phyloP scores from a whole-genome alignment of 1,284 basidiomycete species.

The Cerrena zonata region DNA sequence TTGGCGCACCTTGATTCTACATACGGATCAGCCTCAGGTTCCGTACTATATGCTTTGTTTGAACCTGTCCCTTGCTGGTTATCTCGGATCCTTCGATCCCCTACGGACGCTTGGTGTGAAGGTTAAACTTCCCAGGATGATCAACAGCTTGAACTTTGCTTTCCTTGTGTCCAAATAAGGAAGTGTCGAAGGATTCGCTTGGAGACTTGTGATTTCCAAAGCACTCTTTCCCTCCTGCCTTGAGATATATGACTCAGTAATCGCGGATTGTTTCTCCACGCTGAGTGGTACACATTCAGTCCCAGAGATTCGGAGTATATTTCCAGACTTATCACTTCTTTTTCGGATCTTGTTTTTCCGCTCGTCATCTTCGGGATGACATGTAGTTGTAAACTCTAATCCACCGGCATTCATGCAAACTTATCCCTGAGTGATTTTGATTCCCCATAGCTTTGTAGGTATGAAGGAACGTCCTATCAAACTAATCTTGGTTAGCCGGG shows the following conservation, averaged over 20 bases:
- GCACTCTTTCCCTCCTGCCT: conserved; percentile 6
- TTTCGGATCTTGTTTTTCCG: background rate
- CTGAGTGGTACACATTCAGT: background rate
- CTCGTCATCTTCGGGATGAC: background rate
- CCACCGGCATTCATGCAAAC: background rate
- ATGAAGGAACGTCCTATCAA: background rate
- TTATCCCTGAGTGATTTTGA: background rate
- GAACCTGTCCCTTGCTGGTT: no score
- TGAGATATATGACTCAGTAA: no score
- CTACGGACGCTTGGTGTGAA: no score
- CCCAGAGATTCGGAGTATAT: background rate
- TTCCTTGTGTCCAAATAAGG: conserved; percentile 16
- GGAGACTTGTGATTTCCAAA: conserved; percentile 13
- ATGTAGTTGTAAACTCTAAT: background rate
- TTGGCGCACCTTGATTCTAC: background rate
- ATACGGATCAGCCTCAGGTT: conserved; percentile 1
- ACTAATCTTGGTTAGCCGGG: no score
- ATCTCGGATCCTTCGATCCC: no score
- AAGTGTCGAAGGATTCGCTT: conserved; percentile 11
- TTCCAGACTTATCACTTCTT: background rate
- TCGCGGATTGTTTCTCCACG: background rate
- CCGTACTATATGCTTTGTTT: no score
- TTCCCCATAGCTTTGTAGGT: background rate
- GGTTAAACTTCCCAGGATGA: no score
- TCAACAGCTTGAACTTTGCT: conserved; percentile 1